Base-by-base conservation (phyloP, 1,139 yeast species). In the Saccharomyces hybrid region DNA sequence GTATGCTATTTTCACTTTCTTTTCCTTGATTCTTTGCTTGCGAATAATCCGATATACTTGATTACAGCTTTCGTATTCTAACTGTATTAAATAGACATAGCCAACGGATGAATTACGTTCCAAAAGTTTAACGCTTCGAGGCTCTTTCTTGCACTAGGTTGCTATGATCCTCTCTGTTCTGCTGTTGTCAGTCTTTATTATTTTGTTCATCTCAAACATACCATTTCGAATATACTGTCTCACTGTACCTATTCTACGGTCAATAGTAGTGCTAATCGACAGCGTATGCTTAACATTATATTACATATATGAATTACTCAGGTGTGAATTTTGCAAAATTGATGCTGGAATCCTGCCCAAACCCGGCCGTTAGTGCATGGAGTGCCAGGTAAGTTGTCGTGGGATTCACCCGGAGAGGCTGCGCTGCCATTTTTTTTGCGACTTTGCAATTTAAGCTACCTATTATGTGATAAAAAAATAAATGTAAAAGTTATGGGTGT, bases 191-290 rank as follows among this genome's bases (percentile, higher is more conserved):
- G 11, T 16, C 20, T 38, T 20, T 38, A 20, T 38, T 38, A 38
- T 20, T 13, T 20, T 20, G 7, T 16, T 38, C 44, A 20, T 38
- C 3, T 38, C 11, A 38, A 38, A 38, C 44, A 38, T 38, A 38
- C 44, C 44, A 38, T 38, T 38, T 38, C 44, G 44, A 38, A 38
- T 38, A 38, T 38, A 38, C 23, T 38, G 44, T 38, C 44, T 38
- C 44, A 38, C 44, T 38, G 44, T 38, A 38, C 25, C 44, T 38
- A 6, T 38, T 38, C 25, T 38, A 4, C 20, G n/a, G 9, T 14
- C 23, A 9, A 20, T 9, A 38, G 4, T 14, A 38, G 26, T 20
- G 13, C 26, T 38, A 16, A 9, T 16, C 13, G 11, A 38, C n/a
- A 11, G 44, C 25, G 16, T 38, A 20, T 9, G 20, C 6, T 11